phyloP scores from a whole-genome alignment of 257 asterid genomes.

The Fraxinus cuspidata region DNA sequence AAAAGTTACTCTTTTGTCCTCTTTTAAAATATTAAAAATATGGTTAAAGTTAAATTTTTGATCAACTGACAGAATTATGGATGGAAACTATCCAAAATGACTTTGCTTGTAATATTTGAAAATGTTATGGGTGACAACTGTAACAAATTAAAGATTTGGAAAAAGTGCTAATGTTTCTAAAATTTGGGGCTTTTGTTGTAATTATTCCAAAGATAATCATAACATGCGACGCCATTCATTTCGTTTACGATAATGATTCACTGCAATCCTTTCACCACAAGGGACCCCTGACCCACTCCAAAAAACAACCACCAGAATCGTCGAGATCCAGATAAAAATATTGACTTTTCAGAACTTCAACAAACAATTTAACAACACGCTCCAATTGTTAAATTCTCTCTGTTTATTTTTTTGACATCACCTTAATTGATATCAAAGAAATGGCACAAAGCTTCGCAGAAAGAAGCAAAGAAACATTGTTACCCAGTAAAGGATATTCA shows the following conservation, averaged over 20 bases:
- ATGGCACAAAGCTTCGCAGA: constrained; percentile 19
- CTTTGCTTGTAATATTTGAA: no score
- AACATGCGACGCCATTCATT: neutral
- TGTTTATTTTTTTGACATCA: neutral
- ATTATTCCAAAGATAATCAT: neutral
- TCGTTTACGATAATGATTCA: neutral
- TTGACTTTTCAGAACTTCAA: neutral
- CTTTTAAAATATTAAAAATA: no score
- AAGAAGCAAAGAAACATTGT: constrained; percentile 25
- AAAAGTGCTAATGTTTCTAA: no score
- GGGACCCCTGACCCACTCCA: neutral
- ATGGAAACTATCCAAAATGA: no score
- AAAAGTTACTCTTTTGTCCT: no score
- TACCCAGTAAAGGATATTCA: constrained; percentile 12
- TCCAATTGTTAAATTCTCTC: neutral
- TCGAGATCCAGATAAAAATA: neutral
- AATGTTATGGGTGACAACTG: no score
- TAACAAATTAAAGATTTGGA: no score
- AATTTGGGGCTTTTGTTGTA: no score
- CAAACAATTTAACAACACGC: neutral
- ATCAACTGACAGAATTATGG: no score
- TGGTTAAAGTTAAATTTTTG: no score
- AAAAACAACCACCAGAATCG: neutral
- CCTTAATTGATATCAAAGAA: neutral
- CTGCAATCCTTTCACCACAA: neutral